Evolutionary conservation across 164 flowering plant genomes (phyloP).

Genomic region (grape (Vitis vinifera)): ASM3070453v1 NC_081805.1:8030501-8031000

Average conservation of each 20-base stretch:
- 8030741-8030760: constrained; percentile 36
- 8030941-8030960: constrained; percentile 54
- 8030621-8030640: too few relatives aligned
- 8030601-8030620: too few relatives aligned
- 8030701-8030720: too few relatives aligned
- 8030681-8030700: too few relatives aligned
- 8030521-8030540: too few relatives aligned
- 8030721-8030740: too few relatives aligned
- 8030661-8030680: too few relatives aligned
- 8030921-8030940: constrained; percentile 16
- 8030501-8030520: too few relatives aligned
- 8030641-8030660: too few relatives aligned
- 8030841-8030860: constrained; percentile 48
- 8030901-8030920: constrained; percentile 23
- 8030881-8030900: constrained; percentile 28
- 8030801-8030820: constrained; percentile 39
- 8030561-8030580: neutral
- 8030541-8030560: too few relatives aligned
- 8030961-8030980: constrained; percentile 30
- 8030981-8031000: constrained; percentile 26
- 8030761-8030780: constrained; percentile 33
- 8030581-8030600: too few relatives aligned
- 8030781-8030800: constrained; percentile 33
- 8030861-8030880: constrained; percentile 57
- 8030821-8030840: constrained; percentile 43